Conservation (phyloP, 169 alveolate species). For the Eimeria acervulina region DNA sequence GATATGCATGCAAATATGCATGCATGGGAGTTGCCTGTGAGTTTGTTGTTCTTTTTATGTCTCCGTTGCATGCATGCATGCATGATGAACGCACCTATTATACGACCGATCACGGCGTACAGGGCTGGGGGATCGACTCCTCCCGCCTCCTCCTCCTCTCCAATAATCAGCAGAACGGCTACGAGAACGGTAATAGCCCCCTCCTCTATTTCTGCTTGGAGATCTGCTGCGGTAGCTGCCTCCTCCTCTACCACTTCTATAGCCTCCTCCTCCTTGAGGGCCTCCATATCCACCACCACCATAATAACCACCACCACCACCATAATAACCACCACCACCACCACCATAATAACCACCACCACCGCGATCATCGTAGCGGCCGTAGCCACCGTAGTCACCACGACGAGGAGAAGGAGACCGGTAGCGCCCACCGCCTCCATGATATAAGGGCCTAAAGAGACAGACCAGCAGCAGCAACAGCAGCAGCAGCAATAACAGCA, state of each 20-base stretch:
- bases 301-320: conserved; percentile 31
- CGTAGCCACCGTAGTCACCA: conserved; percentile 55
- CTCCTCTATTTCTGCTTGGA: conserved; percentile 16
- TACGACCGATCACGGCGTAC: background rate
- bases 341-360: conserved; percentile 52
- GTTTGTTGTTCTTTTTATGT: background rate
- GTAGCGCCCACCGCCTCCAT: conserved; percentile 75
- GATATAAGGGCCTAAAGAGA: conserved; percentile 71
- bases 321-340: conserved; percentile 32
- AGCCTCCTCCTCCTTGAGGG: background rate
- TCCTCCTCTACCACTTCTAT: conserved; percentile 36
- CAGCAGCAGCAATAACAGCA: too few species aligned
- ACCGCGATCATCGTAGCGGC: conserved; percentile 71
- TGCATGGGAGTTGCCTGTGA: background rate
- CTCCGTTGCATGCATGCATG: background rate
- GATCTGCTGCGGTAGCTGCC: conserved; percentile 56
- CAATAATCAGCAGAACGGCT: conserved; percentile 36
- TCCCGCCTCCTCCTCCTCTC: conserved; percentile 41
- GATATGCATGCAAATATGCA: background rate
- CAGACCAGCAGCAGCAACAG: too few species aligned
- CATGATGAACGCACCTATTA: background rate
- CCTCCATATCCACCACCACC: conserved; percentile 24
- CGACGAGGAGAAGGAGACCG: conserved; percentile 79
- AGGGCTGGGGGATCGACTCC: conserved; percentile 30
- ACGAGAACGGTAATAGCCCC: conserved; percentile 26